A percentile compares a stretch with the other conserved stretches of the same genome.
These are phyloP conservation scores for Penicillium cosmopolitanum DNA, from an alignment of 495 filamentous ascomycete species.

Conservation along the genomic window DNA sequence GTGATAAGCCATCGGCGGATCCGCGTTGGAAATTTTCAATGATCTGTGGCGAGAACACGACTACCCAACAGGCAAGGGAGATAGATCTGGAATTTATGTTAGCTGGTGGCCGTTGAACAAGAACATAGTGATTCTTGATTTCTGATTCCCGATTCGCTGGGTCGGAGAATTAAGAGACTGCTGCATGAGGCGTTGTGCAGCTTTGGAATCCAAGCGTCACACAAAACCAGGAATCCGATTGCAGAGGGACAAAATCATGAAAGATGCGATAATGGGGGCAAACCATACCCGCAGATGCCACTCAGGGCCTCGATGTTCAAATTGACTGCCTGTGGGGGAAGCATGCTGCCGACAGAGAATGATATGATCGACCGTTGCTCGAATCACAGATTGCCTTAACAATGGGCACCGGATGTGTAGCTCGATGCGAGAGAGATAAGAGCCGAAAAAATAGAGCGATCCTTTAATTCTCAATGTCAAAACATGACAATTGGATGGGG, in stretches of 20 bases:
- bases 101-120: conserved; percentile 1
- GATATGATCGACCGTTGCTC: conserved; percentile 11
- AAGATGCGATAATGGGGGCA: neutral
- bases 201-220: neutral
- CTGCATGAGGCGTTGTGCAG: neutral
- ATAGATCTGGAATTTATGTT: conserved; percentile 64
- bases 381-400: neutral
- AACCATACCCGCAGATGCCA: conserved; percentile 79
- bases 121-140: conserved; percentile 4
- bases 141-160: neutral
- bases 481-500: conserved; percentile 13
- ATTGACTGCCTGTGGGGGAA: conserved; percentile 66
- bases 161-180: conserved; percentile 3
- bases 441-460: neutral
- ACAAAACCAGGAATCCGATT: neutral
- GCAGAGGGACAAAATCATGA: neutral
- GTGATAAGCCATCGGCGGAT: conserved; percentile 86
- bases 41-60: conserved; percentile 97
- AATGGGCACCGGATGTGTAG: neutral
- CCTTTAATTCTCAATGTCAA: conserved; percentile 4
- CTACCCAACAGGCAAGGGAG: conserved; percentile 96
- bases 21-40: conserved; percentile 88
- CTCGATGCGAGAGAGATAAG: neutral
- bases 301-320: conserved; percentile 86
- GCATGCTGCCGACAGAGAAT: conserved; percentile 53